phyloP scores from a whole-genome alignment of 305 asterid species.

The Fraxinus velutina region DNA sequence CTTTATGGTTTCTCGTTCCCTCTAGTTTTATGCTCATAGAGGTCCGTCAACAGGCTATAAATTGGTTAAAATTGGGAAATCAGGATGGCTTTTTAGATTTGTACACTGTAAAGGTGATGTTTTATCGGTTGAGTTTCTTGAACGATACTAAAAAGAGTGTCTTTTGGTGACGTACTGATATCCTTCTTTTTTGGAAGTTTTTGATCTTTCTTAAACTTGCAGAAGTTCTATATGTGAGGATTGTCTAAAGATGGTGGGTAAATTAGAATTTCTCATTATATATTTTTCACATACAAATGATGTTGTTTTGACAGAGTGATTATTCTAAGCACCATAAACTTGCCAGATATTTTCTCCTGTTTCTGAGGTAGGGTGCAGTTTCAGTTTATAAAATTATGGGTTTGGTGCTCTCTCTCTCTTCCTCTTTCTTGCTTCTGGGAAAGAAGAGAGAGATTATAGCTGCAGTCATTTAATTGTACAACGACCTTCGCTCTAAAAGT shows the following conservation, averaged over 20 bases:
- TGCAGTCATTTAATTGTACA: not conserved
- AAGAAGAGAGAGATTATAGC: not conserved
- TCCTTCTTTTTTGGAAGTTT: not conserved
- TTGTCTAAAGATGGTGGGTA: not conserved
- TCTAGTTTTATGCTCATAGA: not conserved
- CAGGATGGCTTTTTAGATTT: not conserved
- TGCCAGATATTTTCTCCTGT: not conserved
- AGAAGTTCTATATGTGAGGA: not conserved
- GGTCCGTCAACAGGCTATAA: not conserved
- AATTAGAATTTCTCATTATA: not conserved
- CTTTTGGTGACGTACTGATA: not conserved
- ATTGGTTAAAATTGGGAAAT: not conserved
- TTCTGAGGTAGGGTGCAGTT: not conserved
- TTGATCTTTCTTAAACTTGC: not conserved
- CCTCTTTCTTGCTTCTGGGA: not conserved
- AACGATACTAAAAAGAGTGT: not conserved
- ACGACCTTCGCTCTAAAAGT: constrained; percentile 7
- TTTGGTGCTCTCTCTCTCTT: not conserved
- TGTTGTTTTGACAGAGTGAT: not conserved
- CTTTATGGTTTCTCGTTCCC: not conserved
- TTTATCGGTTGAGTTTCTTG: not conserved
- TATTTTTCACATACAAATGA: not conserved
- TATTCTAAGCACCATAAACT: not conserved
- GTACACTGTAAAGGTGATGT: not conserved
- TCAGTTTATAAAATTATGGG: not conserved